These are phyloP conservation scores for Fraxinus greggii DNA, from an alignment of 305 asterid species.

Conservation along the genomic window DNA sequence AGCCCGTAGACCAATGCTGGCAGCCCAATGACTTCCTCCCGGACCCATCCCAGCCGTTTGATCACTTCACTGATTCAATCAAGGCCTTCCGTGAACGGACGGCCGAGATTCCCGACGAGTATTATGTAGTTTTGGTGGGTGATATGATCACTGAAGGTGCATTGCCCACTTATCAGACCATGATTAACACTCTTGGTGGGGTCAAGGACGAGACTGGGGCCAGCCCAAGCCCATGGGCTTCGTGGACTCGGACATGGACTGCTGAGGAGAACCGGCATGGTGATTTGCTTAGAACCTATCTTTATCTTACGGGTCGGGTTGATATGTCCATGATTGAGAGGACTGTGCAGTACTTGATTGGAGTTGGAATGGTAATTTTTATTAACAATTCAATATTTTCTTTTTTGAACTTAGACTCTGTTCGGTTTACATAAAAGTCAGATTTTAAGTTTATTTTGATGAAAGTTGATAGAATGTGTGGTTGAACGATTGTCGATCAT, in stretches of 20 bases:
- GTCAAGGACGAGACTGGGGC: conserved; percentile 39
- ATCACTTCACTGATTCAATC: conserved; percentile 25
- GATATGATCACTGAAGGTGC: conserved; percentile 48
- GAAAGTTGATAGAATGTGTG: not conserved
- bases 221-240: conserved; percentile 43
- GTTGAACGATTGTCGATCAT: not conserved
- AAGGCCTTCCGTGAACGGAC: conserved; percentile 30
- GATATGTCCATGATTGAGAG: conserved; percentile 47
- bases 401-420: not conserved
- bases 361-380: conserved; percentile 37
- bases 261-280: conserved; percentile 52
- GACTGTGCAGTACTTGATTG: conserved; percentile 41
- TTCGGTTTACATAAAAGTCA: not conserved
- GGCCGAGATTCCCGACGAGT: conserved; percentile 33
- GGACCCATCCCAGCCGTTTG: conserved; percentile 26
- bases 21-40: conserved; percentile 47
- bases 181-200: conserved; percentile 37
- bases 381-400: not conserved
- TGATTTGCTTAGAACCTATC: conserved; percentile 37
- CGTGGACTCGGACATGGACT: conserved; percentile 47
- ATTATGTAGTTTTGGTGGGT: conserved; percentile 39
- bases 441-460: not conserved
- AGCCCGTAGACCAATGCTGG: conserved; percentile 42
- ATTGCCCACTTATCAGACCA: conserved; percentile 39
- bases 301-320: conserved; percentile 48